Evolutionary conservation across 345 rosid species (phyloP).

Genomic region (Ceriops tagal): DNA sequence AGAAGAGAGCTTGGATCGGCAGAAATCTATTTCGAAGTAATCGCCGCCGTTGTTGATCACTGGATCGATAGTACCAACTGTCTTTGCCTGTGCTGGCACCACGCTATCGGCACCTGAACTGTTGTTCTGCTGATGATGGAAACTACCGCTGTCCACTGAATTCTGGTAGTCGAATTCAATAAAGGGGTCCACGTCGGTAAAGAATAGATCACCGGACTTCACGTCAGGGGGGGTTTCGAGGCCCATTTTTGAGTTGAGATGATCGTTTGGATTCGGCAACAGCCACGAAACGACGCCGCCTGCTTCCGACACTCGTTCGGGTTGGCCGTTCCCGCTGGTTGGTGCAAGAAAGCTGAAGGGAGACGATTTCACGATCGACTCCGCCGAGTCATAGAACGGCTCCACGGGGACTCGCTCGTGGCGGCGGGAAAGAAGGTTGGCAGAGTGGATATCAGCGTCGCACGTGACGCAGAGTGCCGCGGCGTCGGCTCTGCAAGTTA

Average conservation of each 20-base stretch:
- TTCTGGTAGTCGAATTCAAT: slow-evolving; percentile 22
- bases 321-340: background rate
- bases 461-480: slow-evolving; percentile 41
- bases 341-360: slow-evolving; percentile 13
- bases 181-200: slow-evolving; percentile 25
- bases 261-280: slow-evolving; percentile 8
- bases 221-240: slow-evolving; percentile 3
- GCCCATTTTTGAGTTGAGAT: slow-evolving; percentile 4
- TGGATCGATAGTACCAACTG: background rate
- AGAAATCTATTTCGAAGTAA: slow-evolving; percentile 26
- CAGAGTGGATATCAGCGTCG: slow-evolving; percentile 44
- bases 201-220: slow-evolving; percentile 18
- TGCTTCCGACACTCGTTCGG: background rate
- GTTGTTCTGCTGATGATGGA: background rate
- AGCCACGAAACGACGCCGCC: slow-evolving; percentile 21
- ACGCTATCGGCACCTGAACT: slow-evolving; percentile 19
- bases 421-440: slow-evolving; percentile 41
- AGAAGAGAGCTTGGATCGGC: slow-evolving; percentile 30
- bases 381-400: slow-evolving; percentile 32
- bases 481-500: slow-evolving; percentile 43
- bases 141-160: background rate
- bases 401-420: slow-evolving; percentile 38
- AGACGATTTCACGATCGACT: slow-evolving; percentile 17
- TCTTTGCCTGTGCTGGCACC: slow-evolving; percentile 32
- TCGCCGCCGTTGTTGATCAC: slow-evolving; percentile 17